These are phyloP conservation scores for Pythium aquatile DNA, from an alignment of 352 stramenopile genomes.

Conservation along the genomic window DNA sequence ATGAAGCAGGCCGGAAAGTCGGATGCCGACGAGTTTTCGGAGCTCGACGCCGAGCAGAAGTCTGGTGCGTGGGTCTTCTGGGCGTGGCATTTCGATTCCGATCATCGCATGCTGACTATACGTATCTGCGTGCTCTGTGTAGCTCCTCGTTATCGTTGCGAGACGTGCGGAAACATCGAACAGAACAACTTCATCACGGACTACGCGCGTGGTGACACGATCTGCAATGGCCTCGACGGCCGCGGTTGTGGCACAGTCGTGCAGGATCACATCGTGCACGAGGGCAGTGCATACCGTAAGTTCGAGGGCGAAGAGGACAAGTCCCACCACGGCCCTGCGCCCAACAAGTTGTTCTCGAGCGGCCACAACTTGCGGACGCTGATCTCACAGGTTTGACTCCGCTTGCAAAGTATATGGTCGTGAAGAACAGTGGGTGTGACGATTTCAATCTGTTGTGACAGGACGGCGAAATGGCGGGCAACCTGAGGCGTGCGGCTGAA, in stretches of 20 bases:
- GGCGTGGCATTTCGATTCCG: not conserved
- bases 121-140: not conserved
- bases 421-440: too few relatives aligned
- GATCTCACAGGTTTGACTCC: slow-evolving; percentile 74
- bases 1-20: slow-evolving; percentile 89
- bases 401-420: too few relatives aligned
- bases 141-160: slow-evolving; percentile 81
- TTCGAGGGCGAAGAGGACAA: slow-evolving; percentile 97
- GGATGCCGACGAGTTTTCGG: slow-evolving; percentile 86
- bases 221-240: slow-evolving; percentile 85
- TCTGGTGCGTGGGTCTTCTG: slow-evolving; percentile 38
- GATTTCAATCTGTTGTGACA: slow-evolving; percentile 15
- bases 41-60: slow-evolving; percentile 84
- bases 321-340: slow-evolving; percentile 93
- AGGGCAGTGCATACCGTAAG: slow-evolving; percentile 95
- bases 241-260: slow-evolving; percentile 93
- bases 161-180: slow-evolving; percentile 86
- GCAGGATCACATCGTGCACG: slow-evolving; percentile 94
- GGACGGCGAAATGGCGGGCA: slow-evolving; percentile 86
- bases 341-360: slow-evolving; percentile 95
- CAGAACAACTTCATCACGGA: slow-evolving; percentile 91
- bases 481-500: slow-evolving; percentile 77
- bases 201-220: slow-evolving; percentile 85
- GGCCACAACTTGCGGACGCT: slow-evolving; percentile 95
- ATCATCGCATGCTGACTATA: not conserved